Percentiles rank a stretch among this genome's conserved stretches.
phyloP scores from a whole-genome alignment of 495 filamentous ascomycete species.

The Entonaema liquescens region DNA sequence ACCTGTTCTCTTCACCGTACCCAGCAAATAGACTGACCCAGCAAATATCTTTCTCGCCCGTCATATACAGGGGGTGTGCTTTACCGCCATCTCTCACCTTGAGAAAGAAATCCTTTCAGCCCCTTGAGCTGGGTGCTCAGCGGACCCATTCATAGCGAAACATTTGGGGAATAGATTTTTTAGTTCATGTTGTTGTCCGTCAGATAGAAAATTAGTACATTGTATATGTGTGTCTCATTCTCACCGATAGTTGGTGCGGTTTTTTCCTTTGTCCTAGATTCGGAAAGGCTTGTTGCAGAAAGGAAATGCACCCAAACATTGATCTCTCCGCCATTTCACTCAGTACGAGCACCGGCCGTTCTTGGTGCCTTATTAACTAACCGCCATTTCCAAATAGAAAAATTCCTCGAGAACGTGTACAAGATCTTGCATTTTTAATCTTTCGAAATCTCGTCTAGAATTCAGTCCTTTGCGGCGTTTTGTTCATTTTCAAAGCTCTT shows the following conservation, averaged over 20 bases:
- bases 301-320: slow-evolving; percentile 42
- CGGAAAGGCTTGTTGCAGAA: slow-evolving; percentile 49
- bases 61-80: slow-evolving; percentile 28
- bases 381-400: slow-evolving; percentile 41
- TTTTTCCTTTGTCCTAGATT: slow-evolving; percentile 46
- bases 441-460: slow-evolving; percentile 37
- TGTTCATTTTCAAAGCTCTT: slow-evolving; percentile 30
- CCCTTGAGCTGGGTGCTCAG: slow-evolving; percentile 19
- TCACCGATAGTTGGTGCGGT: slow-evolving; percentile 50
- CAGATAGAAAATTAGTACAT: slow-evolving; percentile 36
- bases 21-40: no score
- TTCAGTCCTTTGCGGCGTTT: slow-evolving; percentile 37
- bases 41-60: slow-evolving; percentile 15
- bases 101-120: slow-evolving; percentile 41
- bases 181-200: slow-evolving; percentile 44
- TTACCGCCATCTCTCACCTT: slow-evolving; percentile 46
- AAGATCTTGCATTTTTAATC: slow-evolving; percentile 36
- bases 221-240: slow-evolving; percentile 50
- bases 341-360: slow-evolving; percentile 36
- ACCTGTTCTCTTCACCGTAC: slow-evolving; percentile 44
- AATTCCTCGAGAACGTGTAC: slow-evolving; percentile 29
- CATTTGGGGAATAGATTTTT: slow-evolving; percentile 35
- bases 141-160: slow-evolving; percentile 34
- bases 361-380: slow-evolving; percentile 38
- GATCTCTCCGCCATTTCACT: slow-evolving; percentile 45